phyloP scores from a whole-genome alignment of 1,139 yeast genomes.

The Zygotorulaspora mrakii region DNA sequence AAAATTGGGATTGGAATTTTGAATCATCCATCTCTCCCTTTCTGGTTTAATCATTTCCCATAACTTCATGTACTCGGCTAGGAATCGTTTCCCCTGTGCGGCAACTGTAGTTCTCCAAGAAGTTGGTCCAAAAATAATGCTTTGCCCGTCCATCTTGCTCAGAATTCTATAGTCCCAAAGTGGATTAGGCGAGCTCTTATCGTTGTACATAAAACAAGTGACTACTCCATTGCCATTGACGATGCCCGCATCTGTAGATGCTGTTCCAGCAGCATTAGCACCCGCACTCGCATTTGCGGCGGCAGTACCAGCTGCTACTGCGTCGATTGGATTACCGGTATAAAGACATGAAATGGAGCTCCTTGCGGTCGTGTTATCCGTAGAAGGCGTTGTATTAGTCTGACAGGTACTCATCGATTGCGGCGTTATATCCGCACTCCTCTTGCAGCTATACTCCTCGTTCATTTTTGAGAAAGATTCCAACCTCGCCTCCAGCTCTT shows the following conservation, averaged over 20 bases:
- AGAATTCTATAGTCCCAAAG: conserved; percentile 18
- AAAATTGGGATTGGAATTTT: conserved; percentile 7
- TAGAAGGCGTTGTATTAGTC: too few relatives aligned
- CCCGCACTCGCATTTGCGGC: not conserved
- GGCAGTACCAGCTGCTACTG: too few relatives aligned
- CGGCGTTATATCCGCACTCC: not conserved
- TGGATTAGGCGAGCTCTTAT: too few relatives aligned
- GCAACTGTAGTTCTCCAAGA: conserved; percentile 23
- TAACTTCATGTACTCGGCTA: conserved; percentile 22
- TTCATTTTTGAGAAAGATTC: not conserved
- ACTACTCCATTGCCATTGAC: not conserved
- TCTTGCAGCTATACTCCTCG: not conserved
- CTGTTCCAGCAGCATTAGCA: not conserved
- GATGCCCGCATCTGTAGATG: not conserved
- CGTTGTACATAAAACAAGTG: not conserved
- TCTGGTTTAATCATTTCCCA: conserved; percentile 28
- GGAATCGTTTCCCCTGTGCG: conserved; percentile 22
- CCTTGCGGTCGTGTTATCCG: too few relatives aligned
- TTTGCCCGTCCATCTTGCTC: conserved; percentile 15
- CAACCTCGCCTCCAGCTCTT: conserved; percentile 21
- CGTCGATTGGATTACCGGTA: too few relatives aligned
- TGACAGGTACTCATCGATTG: conserved; percentile 1
- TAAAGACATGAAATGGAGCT: too few relatives aligned
- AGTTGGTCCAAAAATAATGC: conserved; percentile 30
- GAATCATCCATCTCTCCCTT: conserved; percentile 23